phyloP scores from a whole-genome alignment of 768 basidiomycete genomes.

The Tubosaeta sp. region DNA sequence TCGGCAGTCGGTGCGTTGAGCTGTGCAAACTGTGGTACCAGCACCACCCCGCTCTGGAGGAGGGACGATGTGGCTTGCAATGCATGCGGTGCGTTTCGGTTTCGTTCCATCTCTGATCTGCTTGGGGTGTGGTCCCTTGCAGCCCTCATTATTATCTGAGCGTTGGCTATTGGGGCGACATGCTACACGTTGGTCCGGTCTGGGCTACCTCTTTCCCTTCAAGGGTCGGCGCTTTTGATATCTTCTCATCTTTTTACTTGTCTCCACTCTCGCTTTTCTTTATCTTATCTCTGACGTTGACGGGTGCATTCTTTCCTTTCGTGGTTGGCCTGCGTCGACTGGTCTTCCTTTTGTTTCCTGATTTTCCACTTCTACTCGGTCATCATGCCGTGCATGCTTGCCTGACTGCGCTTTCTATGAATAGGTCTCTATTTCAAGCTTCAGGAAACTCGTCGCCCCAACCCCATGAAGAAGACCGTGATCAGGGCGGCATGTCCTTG shows the following conservation, averaged over 20 bases:
- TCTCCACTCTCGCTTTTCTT: constrained; percentile 5
- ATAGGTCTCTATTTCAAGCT: constrained; percentile 97
- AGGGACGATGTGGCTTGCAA: constrained; percentile 90
- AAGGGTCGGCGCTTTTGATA: constrained; percentile 5
- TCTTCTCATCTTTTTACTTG: constrained; percentile 22
- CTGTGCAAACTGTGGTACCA: constrained; percentile 87
- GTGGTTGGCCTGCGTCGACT: neutral
- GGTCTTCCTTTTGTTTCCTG: neutral
- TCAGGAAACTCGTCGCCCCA: constrained; percentile 94
- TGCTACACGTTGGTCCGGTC: constrained; percentile 21
- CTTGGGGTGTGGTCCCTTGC: constrained; percentile 19
- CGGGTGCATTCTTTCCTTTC: constrained; percentile 16
- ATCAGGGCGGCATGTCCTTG: constrained; percentile 96
- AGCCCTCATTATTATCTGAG: constrained; percentile 8
- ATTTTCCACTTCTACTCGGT: neutral
- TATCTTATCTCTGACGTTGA: constrained; percentile 25
- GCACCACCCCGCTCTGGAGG: constrained; percentile 87
- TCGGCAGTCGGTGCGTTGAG: constrained; percentile 66
- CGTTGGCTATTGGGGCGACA: constrained; percentile 6
- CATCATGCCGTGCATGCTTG: neutral
- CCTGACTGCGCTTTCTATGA: constrained; percentile 17
- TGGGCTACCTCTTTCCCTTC: constrained; percentile 18
- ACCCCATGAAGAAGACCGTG: constrained; percentile 98
- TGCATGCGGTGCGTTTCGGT: constrained; percentile 73
- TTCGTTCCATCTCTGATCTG: constrained; percentile 25